These are phyloP conservation scores for Lagerstroemia fauriei DNA, from an alignment of 441 rosid genomes.

Conservation along the genomic window DNA sequence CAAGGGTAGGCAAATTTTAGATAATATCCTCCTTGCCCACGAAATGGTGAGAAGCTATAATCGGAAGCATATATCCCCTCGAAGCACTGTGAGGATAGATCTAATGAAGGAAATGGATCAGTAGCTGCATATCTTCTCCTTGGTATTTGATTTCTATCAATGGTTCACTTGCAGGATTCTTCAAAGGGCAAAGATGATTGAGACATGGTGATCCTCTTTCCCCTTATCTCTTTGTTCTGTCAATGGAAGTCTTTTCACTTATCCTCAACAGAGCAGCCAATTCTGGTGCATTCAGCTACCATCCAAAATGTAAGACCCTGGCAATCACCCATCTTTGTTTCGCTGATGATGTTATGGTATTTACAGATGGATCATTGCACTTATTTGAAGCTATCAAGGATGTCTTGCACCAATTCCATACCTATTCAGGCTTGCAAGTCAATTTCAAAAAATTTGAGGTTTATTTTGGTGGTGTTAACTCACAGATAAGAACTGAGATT, in stretches of 20 bases:
- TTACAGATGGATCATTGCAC: not conserved
- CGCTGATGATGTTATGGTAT: not conserved
- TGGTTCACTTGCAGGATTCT: not conserved
- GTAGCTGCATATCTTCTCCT: not conserved
- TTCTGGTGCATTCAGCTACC: not conserved
- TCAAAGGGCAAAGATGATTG: not conserved
- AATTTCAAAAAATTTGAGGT: not conserved
- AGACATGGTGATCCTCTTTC: not conserved
- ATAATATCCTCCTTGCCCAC: no score
- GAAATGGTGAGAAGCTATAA: no score
- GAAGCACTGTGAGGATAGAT: not conserved
- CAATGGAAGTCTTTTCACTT: not conserved
- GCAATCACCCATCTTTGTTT: not conserved
- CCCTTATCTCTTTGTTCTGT: not conserved
- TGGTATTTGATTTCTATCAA: not conserved
- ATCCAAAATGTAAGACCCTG: not conserved
- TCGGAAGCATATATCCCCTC: no score
- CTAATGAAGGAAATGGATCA: not conserved
- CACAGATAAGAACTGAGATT: no score
- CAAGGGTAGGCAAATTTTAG: no score
- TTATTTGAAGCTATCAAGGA: not conserved
- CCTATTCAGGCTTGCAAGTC: not conserved
- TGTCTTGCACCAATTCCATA: not conserved
- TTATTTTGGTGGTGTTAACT: not conserved
- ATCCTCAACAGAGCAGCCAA: not conserved